A percentile compares a stretch with the other conserved stretches of the same genome.
Evolutionary conservation across 805 yeast genomes (phyloP).

Genomic region (Ogataea degrootiae): DNA sequence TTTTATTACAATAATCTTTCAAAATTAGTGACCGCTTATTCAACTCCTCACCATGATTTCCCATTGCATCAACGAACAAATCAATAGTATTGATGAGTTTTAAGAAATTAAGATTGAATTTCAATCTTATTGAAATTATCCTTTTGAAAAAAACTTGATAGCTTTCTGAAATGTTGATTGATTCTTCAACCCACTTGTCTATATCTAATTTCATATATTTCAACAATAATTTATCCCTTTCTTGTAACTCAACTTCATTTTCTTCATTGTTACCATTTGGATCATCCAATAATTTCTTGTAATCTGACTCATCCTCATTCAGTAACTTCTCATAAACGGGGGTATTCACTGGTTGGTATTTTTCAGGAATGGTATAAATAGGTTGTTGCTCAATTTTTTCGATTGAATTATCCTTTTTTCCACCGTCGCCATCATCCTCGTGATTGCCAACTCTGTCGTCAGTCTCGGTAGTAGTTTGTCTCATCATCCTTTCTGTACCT

Average conservation of each 20-base stretch:
- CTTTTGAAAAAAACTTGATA: slow-evolving; percentile 32
- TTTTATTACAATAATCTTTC: slow-evolving; percentile 40
- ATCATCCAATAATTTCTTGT: slow-evolving; percentile 7
- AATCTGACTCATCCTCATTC: slow-evolving; percentile 11
- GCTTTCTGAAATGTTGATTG: slow-evolving; percentile 29
- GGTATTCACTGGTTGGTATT: slow-evolving; percentile 8
- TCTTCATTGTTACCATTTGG: not conserved
- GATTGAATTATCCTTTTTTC: not conserved
- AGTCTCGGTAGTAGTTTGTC: no score
- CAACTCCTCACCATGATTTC: slow-evolving; percentile 27
- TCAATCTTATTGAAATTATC: slow-evolving; percentile 34
- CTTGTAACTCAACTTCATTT: no score
- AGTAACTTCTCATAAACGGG: slow-evolving; percentile 13
- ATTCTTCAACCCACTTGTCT: slow-evolving; percentile 34
- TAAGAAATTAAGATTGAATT: slow-evolving; percentile 34
- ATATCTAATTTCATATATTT: slow-evolving; percentile 13
- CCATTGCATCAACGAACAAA: slow-evolving; percentile 15
- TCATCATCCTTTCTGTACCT: no score
- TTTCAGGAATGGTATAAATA: slow-evolving; percentile 7
- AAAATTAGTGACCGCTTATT: slow-evolving; percentile 36
- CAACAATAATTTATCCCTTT: slow-evolving; percentile 7
- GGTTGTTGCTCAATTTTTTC: not conserved
- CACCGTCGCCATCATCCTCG: not conserved
- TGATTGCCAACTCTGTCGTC: not conserved
- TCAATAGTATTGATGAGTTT: slow-evolving; percentile 17